Evolutionary conservation across 306 rosid species (phyloP), one percentile per base, ranked within the genome.

Genomic region (Lathyrus tuberosus): DNA sequence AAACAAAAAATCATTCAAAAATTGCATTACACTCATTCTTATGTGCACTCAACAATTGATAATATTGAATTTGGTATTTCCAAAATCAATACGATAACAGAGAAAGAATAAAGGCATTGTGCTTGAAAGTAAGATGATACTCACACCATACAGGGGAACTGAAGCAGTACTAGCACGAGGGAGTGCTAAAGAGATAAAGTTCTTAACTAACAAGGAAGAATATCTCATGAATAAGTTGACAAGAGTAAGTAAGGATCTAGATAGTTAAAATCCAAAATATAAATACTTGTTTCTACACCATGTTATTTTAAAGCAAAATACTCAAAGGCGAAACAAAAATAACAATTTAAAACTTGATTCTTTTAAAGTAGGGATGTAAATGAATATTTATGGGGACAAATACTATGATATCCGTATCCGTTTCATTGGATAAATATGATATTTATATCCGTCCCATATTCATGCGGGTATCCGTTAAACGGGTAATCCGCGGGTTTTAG

Each of bases 81-180:
- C 54, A 60, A 66, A 71, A 14, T 61, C 54, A 35, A 62, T 65
- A 48, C 33, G 18, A 37, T 18, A 46, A 52, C 35, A 57, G 22
- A 67, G 15, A 53, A 20, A 61, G 18, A 51, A 67, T 41, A 28
- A 68, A 40, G 58, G 75, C 66, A 11, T 3, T 17, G 2, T 18
- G 57, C 54, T 13, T 69, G 76, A 75, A 69, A 64, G 72, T 20
- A 56, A 72, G 49, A 73, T 76, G 74, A 75, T 65, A 89, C 99
- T 91, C 85, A 91, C 99, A 62, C 99, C 97, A 76, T 97, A 95
- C 2, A 83, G 84, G 64, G 99, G 99, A 78, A 91, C 92, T 12
- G 97, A 87, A 69, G 95, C 99, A 46, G 84, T 82, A 61, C 97
- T 97, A 40, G 97, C 97, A 79, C 89, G 97, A 75, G 97, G 99